Evolutionary conservation across 1,284 basidiomycete species (phyloP).

Genomic region (Gymnopus androsaceus): DNA sequence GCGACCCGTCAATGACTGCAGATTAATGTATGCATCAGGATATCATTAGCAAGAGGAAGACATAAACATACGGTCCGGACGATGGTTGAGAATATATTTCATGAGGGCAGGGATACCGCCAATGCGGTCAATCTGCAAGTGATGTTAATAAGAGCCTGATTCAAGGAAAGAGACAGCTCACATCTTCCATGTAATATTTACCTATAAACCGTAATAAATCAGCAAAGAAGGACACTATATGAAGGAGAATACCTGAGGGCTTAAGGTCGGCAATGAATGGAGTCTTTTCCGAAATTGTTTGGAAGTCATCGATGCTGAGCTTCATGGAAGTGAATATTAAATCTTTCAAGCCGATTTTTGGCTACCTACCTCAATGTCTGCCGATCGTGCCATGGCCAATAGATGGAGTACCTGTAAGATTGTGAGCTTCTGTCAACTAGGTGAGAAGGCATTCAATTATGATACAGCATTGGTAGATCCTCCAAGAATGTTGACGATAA

Average conservation of each 20-base stretch:
- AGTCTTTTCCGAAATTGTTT: constrained; percentile 81
- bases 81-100: constrained; percentile 86
- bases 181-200: constrained; percentile 95
- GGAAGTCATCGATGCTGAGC: constrained; percentile 94
- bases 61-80: constrained; percentile 34
- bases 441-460: no score
- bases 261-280: constrained; percentile 96
- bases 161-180: constrained; percentile 34
- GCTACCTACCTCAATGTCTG: constrained; percentile 61
- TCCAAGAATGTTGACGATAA: constrained; percentile 81
- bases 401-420: constrained; percentile 84
- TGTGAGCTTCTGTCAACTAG: no score
- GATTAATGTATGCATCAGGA: background rate
- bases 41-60: background rate
- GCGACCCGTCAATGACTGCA: constrained; percentile 80
- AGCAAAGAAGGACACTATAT: background rate
- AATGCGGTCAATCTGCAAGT: constrained; percentile 60
- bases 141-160: background rate
- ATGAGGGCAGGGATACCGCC: constrained; percentile 85
- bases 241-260: constrained; percentile 31
- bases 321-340: background rate
- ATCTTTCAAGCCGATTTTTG: background rate
- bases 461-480: constrained; percentile 91
- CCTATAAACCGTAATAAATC: constrained; percentile 56
- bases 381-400: constrained; percentile 91